Evolutionary conservation across 768 basidiomycete species (phyloP), one percentile per base, ranked within the genome.

Genomic region (Termitomyces sp.): DNA sequence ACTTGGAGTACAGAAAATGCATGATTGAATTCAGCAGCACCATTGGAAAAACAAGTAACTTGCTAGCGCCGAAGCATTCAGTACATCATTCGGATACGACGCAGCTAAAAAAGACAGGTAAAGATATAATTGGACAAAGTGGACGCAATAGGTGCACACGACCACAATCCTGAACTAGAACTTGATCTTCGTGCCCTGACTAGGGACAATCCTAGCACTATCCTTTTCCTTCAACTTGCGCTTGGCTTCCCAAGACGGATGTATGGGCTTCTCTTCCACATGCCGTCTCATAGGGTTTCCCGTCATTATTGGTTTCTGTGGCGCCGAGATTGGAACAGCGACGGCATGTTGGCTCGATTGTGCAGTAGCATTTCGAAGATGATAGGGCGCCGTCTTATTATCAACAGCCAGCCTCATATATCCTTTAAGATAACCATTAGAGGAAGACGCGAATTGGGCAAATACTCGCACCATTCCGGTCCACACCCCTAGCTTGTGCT

Each of bases 191-290:
- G 86, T 95, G 27, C 93, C 91, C 71, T 87, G 85, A 48, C 86
- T 78, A 45, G 85, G 82, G 11, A 85, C 71, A 39, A 89, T 87
- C 7, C 76, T 76, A n/a, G 75, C 77, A 63, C 78, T 81, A 63
- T 83, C 77, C 73, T 82, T 85, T 75, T 88, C 84, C 73, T 89
- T 93, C 59, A 87, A 71, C 70, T 84, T 87, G 72, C 80, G 81
- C 75, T 95, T 98, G 6, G 97, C 97, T 71, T 92, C 92, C 96
- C 97, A 99, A 15, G 93, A 96, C 2, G 97, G 96, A 73, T 99
- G 97, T 57, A 97, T 63, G 33, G 83, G 78, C 60, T 70, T 67
- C 22, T 72, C 69, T 68, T 78, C 69, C 6, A 41, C 55, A 56
- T 61, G 58, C 24, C 46, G 46, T 55, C 61, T 48, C 27, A 52